Evolutionary conservation across 148 eudicot species (phyloP).

Genomic region (Rhododendron griersonianum): DNA sequence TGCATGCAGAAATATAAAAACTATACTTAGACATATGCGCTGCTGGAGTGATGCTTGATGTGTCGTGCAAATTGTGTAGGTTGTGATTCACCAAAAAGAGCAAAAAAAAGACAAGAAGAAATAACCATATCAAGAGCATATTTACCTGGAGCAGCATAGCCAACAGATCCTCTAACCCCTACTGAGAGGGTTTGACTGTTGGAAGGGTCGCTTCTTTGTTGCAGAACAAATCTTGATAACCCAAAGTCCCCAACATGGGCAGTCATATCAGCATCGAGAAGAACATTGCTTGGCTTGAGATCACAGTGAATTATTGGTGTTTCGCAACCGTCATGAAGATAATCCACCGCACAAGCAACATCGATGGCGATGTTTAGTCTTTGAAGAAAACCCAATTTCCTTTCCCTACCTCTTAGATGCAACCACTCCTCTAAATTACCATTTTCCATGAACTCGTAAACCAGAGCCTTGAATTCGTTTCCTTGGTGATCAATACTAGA

Average conservation of each 20-base stretch:
- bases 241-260: constrained; percentile 15
- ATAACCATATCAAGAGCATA: background rate
- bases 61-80: background rate
- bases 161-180: constrained; percentile 12
- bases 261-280: constrained; percentile 10
- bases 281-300: constrained; percentile 16
- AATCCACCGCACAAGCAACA: constrained; percentile 12
- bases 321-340: constrained; percentile 7
- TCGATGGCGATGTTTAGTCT: constrained; percentile 12
- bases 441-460: constrained; percentile 11
- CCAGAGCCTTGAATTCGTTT: constrained; percentile 12
- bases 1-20: background rate
- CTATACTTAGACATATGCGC: background rate
- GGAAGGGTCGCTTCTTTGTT: background rate
- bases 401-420: background rate
- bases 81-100: background rate
- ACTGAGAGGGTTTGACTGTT: background rate
- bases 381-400: background rate
- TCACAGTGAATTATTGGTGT: constrained; percentile 12
- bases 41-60: background rate
- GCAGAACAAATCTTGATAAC: constrained; percentile 1
- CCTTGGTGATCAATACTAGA: constrained; percentile 7
- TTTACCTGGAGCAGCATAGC: constrained; percentile 12
- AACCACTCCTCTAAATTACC: constrained; percentile 12
- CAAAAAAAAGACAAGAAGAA: background rate